Evolutionary conservation across 371 early-diverging fungal species (phyloP).

Genomic region (Mortierella sp.): DNA sequence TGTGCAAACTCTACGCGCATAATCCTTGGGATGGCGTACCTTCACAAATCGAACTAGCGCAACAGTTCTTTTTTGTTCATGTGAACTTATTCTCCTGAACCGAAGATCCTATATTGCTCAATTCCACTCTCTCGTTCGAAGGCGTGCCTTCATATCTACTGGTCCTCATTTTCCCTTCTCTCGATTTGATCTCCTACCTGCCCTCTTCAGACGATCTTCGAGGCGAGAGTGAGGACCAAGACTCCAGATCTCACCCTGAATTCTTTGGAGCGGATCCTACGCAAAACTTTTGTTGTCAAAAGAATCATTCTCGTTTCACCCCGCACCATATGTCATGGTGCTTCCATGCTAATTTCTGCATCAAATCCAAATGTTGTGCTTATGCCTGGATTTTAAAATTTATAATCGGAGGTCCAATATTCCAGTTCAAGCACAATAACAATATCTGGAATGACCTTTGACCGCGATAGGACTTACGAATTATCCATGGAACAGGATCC

Average conservation of each 20-base stretch:
- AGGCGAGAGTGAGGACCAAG: not conserved
- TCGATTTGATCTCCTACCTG: not conserved
- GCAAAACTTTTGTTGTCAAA: not conserved
- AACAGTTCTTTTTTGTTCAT: not conserved
- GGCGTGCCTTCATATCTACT: not conserved
- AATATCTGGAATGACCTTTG: not conserved
- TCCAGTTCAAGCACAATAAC: not conserved
- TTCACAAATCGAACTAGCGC: no score
- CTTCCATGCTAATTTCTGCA: not conserved
- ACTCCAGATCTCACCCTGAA: not conserved
- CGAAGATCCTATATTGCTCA: not conserved
- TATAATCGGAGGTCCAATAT: not conserved
- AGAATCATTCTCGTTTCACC: not conserved
- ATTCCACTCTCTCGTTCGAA: not conserved
- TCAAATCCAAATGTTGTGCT: not conserved
- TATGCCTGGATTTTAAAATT: not conserved
- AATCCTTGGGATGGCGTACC: no score
- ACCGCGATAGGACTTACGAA: constrained; percentile 61
- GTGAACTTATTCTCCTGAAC: not conserved
- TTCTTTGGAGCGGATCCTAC: not conserved
- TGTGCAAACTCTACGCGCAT: not conserved
- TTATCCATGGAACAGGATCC: constrained; percentile 79
- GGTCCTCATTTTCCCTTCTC: not conserved
- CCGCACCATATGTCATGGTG: not conserved
- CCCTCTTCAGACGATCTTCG: not conserved